phyloP scores from a whole-genome alignment of 1,284 basidiomycete species.

The Pseudozyma pruni region DNA sequence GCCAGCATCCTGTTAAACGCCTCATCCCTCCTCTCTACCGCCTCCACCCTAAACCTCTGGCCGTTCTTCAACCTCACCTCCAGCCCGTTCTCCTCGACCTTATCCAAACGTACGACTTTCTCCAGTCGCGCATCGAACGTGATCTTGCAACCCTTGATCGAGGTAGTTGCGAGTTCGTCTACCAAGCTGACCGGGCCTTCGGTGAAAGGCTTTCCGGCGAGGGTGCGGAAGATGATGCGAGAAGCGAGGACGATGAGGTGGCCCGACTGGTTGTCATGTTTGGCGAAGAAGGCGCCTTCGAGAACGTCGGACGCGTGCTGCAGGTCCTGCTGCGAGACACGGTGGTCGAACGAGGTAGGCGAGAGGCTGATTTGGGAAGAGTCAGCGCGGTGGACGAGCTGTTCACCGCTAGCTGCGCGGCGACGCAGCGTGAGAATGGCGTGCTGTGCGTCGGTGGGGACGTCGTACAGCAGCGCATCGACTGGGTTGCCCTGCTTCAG shows the following conservation, averaged over 20 bases:
- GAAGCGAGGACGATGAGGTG: slow-evolving; percentile 25
- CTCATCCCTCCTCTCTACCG: slow-evolving; percentile 20
- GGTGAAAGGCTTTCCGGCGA: background rate
- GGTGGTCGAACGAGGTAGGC: slow-evolving; percentile 28
- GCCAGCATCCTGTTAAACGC: slow-evolving; percentile 38
- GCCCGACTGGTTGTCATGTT: slow-evolving; percentile 3
- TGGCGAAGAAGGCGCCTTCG: slow-evolving; percentile 18
- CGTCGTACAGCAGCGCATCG: slow-evolving; percentile 49
- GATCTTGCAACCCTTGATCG: slow-evolving; percentile 12
- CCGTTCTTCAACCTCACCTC: slow-evolving; percentile 33
- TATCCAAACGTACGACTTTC: slow-evolving; percentile 21
- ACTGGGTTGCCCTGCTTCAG: slow-evolving; percentile 23
- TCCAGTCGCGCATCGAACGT: slow-evolving; percentile 29
- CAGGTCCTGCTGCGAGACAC: slow-evolving; percentile 23
- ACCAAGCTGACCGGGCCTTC: slow-evolving; percentile 5
- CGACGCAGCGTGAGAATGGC: slow-evolving; percentile 43
- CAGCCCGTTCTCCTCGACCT: slow-evolving; percentile 6
- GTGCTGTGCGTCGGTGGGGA: slow-evolving; percentile 54
- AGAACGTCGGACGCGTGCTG: slow-evolving; percentile 23
- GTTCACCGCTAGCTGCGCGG: slow-evolving; percentile 38
- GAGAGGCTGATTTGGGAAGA: slow-evolving; percentile 3
- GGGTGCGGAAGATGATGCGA: slow-evolving; percentile 27
- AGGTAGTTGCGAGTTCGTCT: slow-evolving; percentile 11
- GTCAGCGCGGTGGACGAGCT: slow-evolving; percentile 14
- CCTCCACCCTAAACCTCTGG: slow-evolving; percentile 5